A percentile compares a stretch with the other conserved stretches of the same genome.
These are phyloP conservation scores for Aristolochia contorta DNA, from an alignment of 164 flowering plant species.

Conservation along the genomic window DNA sequence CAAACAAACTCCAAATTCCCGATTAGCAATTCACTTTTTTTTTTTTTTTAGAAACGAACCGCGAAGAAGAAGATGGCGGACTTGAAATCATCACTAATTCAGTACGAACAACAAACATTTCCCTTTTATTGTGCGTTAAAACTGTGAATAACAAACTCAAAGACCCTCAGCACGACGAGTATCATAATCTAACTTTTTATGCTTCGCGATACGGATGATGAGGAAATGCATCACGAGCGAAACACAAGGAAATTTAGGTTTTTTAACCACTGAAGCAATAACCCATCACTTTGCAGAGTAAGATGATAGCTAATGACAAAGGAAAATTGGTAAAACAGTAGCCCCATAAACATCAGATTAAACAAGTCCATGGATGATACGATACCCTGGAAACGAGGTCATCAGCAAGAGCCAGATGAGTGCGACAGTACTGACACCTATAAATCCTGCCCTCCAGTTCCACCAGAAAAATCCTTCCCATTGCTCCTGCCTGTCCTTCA, in stretches of 20 bases:
- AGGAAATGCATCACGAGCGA: neutral
- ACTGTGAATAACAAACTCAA: too few species aligned
- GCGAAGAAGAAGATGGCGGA: too few species aligned
- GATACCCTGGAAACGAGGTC: slow-evolving; percentile 46
- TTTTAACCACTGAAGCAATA: neutral
- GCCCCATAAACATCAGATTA: neutral
- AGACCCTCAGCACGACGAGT: too few species aligned
- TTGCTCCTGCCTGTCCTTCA: slow-evolving; percentile 10
- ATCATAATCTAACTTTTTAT: too few species aligned
- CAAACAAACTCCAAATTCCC: too few species aligned
- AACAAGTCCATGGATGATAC: slow-evolving; percentile 11
- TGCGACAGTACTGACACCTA: slow-evolving; percentile 48
- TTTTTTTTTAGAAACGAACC: too few species aligned
- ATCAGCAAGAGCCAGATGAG: slow-evolving; percentile 40
- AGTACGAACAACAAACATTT: too few species aligned
- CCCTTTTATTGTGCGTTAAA: too few species aligned
- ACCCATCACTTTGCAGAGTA: neutral
- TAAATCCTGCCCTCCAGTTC: slow-evolving; percentile 42
- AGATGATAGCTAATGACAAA: neutral
- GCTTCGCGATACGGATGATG: too few species aligned
- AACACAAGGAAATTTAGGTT: neutral
- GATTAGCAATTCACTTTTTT: too few species aligned
- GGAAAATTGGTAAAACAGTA: neutral
- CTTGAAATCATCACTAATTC: too few species aligned
- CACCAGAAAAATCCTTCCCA: slow-evolving; percentile 48